phyloP scores from a whole-genome alignment of 2,329 filamentous ascomycete species.

The Calonectria pteridis region DNA sequence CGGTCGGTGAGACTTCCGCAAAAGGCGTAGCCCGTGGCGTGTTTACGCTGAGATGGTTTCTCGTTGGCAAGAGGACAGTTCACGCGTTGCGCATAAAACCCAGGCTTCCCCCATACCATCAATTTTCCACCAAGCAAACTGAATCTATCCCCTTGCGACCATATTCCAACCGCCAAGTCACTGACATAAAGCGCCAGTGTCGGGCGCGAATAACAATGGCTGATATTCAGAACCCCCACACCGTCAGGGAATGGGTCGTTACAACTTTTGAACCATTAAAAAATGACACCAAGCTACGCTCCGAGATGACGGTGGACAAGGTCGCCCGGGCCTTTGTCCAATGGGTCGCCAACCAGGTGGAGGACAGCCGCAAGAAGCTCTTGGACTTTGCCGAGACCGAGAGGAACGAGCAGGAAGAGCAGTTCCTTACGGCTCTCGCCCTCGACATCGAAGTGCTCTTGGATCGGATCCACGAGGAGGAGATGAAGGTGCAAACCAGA shows the following conservation, averaged over 20 bases:
- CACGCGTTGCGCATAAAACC: neutral
- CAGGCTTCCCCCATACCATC: neutral
- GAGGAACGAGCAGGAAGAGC: constrained; percentile 11
- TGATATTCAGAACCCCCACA: constrained; percentile 1
- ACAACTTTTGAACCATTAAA: constrained; percentile 16
- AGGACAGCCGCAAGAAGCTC: constrained; percentile 9
- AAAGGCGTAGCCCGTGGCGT: neutral
- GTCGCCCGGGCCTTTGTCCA: constrained; percentile 7
- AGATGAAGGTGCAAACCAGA: neutral
- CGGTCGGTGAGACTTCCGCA: neutral
- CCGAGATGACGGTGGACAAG: constrained; percentile 13
- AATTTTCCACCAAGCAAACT: neutral
- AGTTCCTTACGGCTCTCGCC: neutral
- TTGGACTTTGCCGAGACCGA: constrained; percentile 8
- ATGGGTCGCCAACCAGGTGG: constrained; percentile 6
- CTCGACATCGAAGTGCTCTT: neutral
- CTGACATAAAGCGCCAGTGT: neutral
- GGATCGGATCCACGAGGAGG: constrained; percentile 5
- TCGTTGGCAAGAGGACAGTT: neutral
- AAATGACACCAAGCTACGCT: constrained; percentile 16
- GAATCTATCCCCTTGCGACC: neutral
- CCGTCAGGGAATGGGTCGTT: constrained; percentile 11
- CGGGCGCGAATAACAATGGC: neutral
- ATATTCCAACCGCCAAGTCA: neutral
- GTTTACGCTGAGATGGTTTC: neutral